Evolutionary conservation across 768 basidiomycete genomes (phyloP), one percentile per base, ranked within the genome.

Genomic region (Leccinum olivaceopallidum): DNA sequence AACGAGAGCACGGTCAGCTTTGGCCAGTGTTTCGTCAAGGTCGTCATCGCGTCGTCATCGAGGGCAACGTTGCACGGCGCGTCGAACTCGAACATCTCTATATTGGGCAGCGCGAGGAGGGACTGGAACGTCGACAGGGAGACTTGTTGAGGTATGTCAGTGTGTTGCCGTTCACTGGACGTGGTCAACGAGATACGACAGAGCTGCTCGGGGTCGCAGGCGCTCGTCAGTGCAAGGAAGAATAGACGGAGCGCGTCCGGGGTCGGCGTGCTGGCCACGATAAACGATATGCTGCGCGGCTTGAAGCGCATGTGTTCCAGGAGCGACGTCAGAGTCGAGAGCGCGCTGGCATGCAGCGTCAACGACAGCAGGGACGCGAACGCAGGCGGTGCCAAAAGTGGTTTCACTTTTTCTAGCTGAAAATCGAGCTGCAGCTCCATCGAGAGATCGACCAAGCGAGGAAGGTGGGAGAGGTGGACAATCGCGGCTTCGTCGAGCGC

Each of bases 401-500:
- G 58, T 6, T 28, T 54, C 20, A 72, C 55, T 39, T 58, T 63
- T 22, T 67, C 62, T 18, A 64, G 20, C 26, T 62, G 58, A 16
- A 67, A 58, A 59, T 63, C 60, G 12, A 51, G 9, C 26, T 53
- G 62, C 20, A 71, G 63, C 26, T 57, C 59, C 13, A 71, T 22
- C 2, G 62, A 57, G 44, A 70, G 69, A 2, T 64, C 16, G 52
- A 2, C 4, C 53, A 71, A 64, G 24, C 22, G 22, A 3, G 64
- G 64, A 14, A 73, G 63, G 12, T 24, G 69, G 14, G 73, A 64
- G 30, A 73, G 63, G 56, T 65, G 73, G 28, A 57, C 9, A 55
- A 73, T 63, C 32, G 64, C 68, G 2, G 53, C 51, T 37, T 64
- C 71, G 36, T 71, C 57, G 22, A 73, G 60, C 7, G 61, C 62